A percentile compares a stretch with the other conserved stretches of the same genome.
These are phyloP conservation scores for Coriaria nepalensis DNA, from an alignment of 306 rosid species.

Conservation along the genomic window DNA sequence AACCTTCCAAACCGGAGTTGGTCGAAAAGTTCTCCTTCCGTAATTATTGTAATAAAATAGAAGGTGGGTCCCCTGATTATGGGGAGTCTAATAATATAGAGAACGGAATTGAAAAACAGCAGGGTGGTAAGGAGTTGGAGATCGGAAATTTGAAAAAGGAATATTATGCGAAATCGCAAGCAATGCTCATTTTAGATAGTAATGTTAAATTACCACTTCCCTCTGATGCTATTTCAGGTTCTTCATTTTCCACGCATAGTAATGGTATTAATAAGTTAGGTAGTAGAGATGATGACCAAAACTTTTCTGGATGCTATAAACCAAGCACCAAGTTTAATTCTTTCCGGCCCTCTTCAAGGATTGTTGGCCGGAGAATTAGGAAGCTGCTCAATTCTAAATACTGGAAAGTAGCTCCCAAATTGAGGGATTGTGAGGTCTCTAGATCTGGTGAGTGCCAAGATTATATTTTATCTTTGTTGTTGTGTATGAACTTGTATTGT, in stretches of 20 bases:
- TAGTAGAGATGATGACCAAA: conserved; percentile 86
- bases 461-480: conserved; percentile 7
- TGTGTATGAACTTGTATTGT: not conserved
- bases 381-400: conserved; percentile 49
- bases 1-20: conserved; percentile 14
- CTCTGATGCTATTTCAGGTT: not conserved
- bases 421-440: conserved; percentile 55
- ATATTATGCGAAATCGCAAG: too few species aligned
- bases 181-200: conserved; percentile 14
- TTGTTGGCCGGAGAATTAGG: conserved; percentile 56
- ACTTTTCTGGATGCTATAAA: conserved; percentile 41
- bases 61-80: conserved; percentile 24
- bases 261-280: conserved; percentile 45
- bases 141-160: too few species aligned
- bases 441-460: conserved; percentile 46
- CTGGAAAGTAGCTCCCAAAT: conserved; percentile 83
- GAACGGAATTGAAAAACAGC: conserved; percentile 23
- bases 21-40: too few species aligned
- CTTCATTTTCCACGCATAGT: conserved; percentile 9
- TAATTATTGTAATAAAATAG: conserved; percentile 19
- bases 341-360: conserved; percentile 34
- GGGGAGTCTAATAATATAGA: conserved; percentile 35
- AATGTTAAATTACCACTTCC: conserved; percentile 29
- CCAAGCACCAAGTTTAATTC: conserved; percentile 44
- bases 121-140: conserved; percentile 3